These are phyloP conservation scores for Lavandula angustifolia DNA, from an alignment of 257 asterid species.

Conservation along the genomic window DNA sequence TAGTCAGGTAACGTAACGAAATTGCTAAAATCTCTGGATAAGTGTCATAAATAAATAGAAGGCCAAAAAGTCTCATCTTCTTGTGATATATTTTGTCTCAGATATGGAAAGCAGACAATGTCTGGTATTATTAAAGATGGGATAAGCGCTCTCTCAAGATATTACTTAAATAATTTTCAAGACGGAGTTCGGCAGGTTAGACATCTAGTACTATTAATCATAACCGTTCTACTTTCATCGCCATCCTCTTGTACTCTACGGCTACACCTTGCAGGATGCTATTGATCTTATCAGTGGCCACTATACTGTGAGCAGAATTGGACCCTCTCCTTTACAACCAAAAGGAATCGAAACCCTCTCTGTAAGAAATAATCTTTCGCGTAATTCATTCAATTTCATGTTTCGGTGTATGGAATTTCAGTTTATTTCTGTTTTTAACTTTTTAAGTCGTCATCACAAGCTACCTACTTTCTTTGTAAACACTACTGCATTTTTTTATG, in stretches of 20 bases:
- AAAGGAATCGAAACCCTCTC: slow-evolving; percentile 67
- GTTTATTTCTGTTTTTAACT: background rate
- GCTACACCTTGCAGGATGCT: slow-evolving; percentile 62
- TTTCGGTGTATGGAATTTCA: slow-evolving; percentile 22
- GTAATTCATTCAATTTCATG: slow-evolving; percentile 25
- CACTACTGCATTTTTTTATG: background rate
- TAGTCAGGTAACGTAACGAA: slow-evolving; percentile 69
- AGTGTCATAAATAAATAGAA: slow-evolving; percentile 21
- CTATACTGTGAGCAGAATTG: slow-evolving; percentile 59
- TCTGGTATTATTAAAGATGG: slow-evolving; percentile 85
- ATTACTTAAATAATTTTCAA: slow-evolving; percentile 85
- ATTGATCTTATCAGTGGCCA: slow-evolving; percentile 91
- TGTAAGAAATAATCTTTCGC: slow-evolving; percentile 50
- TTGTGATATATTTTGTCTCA: slow-evolving; percentile 38
- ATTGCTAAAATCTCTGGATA: slow-evolving; percentile 1
- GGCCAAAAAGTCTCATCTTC: background rate
- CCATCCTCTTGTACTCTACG: slow-evolving; percentile 4
- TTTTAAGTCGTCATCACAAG: background rate
- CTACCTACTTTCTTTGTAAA: background rate
- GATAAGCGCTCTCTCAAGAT: slow-evolving; percentile 91
- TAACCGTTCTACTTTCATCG: background rate
- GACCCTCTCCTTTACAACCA: slow-evolving; percentile 60
- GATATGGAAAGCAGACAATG: slow-evolving; percentile 94
- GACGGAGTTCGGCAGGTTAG: slow-evolving; percentile 94
- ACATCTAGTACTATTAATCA: slow-evolving; percentile 13